Evolutionary conservation across 768 basidiomycete genomes (phyloP), one percentile per base, ranked within the genome.

Genomic region (Termitomyces sp.): DNA sequence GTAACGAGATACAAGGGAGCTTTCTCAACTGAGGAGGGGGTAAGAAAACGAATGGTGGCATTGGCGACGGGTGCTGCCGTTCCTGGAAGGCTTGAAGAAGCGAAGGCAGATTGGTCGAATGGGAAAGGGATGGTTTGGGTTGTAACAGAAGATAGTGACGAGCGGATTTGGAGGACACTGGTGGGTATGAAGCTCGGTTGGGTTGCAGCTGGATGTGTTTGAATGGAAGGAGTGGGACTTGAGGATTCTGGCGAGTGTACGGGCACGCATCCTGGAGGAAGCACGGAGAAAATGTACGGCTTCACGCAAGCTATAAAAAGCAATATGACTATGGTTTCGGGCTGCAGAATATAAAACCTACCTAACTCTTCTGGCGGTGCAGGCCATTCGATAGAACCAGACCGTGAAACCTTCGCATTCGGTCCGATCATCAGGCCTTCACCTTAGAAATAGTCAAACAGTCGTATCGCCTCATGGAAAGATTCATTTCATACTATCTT

Each of bases 301-400:
- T 84, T 85, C 54, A 90, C 76, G 56, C 84, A 87, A 4, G 85
- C 91, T 90, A 62, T 27, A 64, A 57, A 12, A 49, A 55, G 55
- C 7, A 53, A 44, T 56, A 18, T 55, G 1, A 60, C 7, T 18
- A 34, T 24, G 27, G 48, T 8, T 46, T 7, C 12, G 20, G 24
- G 20, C 4, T 6, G 24, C 15, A 37, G 24, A 44, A 4, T 31
- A 1, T 20, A 0, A 31, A 15, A 58, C 65, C 22, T 63, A 88
- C 91, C 79, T 30, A 88, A 78, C 61, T 96, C 94, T 66, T 95
- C 93, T 24, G 91, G 92, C 49, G 87, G 80, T n/a, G 82, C 80
- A 1, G 87, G 83, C 89, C 91, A 95, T 60, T 83, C 82, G 16
- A 95, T 80, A 18, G 76, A 75, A 9, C 72, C 65, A 2, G 73